Base-by-base conservation (phyloP, 1,284 basidiomycete genomes). In the Moesziomyces antarcticus region DNA sequence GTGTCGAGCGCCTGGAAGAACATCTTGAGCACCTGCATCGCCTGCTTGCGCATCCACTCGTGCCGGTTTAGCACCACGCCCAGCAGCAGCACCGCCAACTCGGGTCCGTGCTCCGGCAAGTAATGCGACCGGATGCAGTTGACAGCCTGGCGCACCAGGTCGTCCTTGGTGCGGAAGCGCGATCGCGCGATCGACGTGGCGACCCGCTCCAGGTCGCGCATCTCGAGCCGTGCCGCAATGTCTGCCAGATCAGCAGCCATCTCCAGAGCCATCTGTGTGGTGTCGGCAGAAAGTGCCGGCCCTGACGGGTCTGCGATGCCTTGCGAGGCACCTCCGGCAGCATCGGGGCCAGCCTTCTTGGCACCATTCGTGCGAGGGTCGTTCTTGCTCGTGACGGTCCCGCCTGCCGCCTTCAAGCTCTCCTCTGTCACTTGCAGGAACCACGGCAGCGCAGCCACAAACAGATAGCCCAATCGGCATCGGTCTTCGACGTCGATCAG, bases 81-180 rank as follows among this genome's bases (percentile, higher is more conserved):
- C 21, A 97, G 88, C 14, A 97, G 88, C 10, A 94, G 86, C 0
- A 92, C 92, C 49, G 92, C 90, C 40, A 94, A 35, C 87, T 89
- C 91, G 88, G 94, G 82, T 87, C 88, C 77, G 88, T 89, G 51
- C 82, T 77, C 76, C 79, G 22, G 89, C 89, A 85, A 69, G 62
- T 91, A 94, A 79, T 93, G 89, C 78, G 95, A 93, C 30, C 93
- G 89, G 44, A 97, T 87, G 73, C 92, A 91, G 3, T 89, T 87
- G 20, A 93, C 90, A 0, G 93, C 94, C 82, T 97, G 94, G 3
- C 93, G 90, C 61, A 96, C 88, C 84, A 97, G 94, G 84, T 97
- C 94, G 59, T 97, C 95, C 82, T 92, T 92, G 2, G 93, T 93
- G 45, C 94, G 88, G 87, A 97, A 97, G 46, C 93, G 91, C 22